These are phyloP conservation scores for Suillus fuscotomentosus DNA, from an alignment of 768 basidiomycete species.

Conservation along the genomic window DNA sequence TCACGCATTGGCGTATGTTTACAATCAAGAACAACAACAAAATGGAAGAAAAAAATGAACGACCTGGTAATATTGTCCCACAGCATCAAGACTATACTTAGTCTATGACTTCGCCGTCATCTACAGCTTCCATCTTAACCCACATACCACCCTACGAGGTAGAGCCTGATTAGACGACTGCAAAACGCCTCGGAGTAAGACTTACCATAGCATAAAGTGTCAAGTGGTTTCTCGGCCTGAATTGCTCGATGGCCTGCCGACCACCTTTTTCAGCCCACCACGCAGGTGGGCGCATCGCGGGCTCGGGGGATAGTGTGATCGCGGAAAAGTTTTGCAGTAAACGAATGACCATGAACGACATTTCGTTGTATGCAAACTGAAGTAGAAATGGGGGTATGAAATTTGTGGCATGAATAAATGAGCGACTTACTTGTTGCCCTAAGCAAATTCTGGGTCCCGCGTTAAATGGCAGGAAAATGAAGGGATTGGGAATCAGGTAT, in stretches of 20 bases:
- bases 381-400: not conserved
- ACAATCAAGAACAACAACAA: not conserved
- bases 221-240: slow-evolving; percentile 28
- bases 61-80: not conserved
- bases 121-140: slow-evolving; percentile 39
- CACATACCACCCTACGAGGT: slow-evolving; percentile 43
- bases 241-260: slow-evolving; percentile 23
- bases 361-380: slow-evolving; percentile 36
- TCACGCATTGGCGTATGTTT: not conserved
- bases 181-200: not conserved
- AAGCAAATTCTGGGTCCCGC: slow-evolving; percentile 39
- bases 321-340: slow-evolving; percentile 28
- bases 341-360: slow-evolving; percentile 32
- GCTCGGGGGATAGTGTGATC: slow-evolving; percentile 21
- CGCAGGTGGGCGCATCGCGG: slow-evolving; percentile 22
- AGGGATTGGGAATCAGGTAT: slow-evolving; percentile 39
- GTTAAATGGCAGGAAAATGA: slow-evolving; percentile 42
- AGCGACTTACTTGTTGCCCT: slow-evolving; percentile 34
- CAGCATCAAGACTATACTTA: not conserved
- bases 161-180: not conserved
- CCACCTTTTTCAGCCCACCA: slow-evolving; percentile 26
- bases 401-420: slow-evolving; percentile 9
- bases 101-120: slow-evolving; percentile 7
- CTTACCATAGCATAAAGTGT: slow-evolving; percentile 39
- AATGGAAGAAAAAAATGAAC: not conserved